These are phyloP conservation scores for Wickerhamomyces silvicola DNA, from an alignment of 805 yeast genomes.

Conservation along the genomic window DNA sequence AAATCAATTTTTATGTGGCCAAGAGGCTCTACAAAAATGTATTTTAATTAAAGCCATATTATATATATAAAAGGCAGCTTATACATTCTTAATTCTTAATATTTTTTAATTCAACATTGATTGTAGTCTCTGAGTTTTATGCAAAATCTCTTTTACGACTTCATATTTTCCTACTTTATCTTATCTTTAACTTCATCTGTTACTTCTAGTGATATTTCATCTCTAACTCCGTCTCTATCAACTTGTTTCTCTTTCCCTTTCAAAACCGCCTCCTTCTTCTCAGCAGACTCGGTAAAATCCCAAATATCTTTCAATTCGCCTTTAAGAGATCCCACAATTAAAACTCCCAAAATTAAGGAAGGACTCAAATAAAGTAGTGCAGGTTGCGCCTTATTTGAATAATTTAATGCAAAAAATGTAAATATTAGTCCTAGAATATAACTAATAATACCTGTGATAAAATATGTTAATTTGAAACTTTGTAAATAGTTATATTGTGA, in stretches of 20 bases:
- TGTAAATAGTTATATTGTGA: conserved; percentile 35
- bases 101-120: too few relatives aligned
- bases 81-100: too few relatives aligned
- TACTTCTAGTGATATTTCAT: too few relatives aligned
- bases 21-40: too few relatives aligned
- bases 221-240: too few relatives aligned
- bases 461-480: conserved; percentile 38
- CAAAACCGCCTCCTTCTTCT: conserved; percentile 14
- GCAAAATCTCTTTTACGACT: too few relatives aligned
- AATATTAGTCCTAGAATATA: conserved; percentile 40
- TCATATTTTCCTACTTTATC: too few relatives aligned
- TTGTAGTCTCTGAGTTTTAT: too few relatives aligned
- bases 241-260: conserved; percentile 10
- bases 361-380: conserved; percentile 64
- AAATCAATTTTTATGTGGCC: too few relatives aligned
- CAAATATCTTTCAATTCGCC: conserved; percentile 32
- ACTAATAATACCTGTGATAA: conserved; percentile 36
- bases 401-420: conserved; percentile 36
- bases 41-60: too few relatives aligned
- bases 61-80: too few relatives aligned
- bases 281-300: conserved; percentile 15
- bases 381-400: conserved; percentile 50
- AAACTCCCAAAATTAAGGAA: conserved; percentile 28
- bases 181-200: too few relatives aligned
- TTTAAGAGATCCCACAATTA: conserved; percentile 26